Evolutionary conservation across 2,329 filamentous ascomycete species (phyloP).

Genomic region (Clarireedia monteithiana): DNA sequence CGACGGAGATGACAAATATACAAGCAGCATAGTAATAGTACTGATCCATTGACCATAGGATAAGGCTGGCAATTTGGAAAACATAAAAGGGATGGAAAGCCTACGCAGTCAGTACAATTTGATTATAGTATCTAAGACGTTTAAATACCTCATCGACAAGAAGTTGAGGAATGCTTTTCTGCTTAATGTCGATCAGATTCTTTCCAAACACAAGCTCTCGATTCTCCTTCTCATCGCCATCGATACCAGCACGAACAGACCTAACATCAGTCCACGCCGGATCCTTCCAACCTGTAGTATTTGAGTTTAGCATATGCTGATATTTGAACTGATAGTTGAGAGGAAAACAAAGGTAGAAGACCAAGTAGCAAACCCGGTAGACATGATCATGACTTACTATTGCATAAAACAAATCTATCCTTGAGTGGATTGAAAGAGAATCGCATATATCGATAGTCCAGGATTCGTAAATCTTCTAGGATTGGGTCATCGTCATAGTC

Average conservation of each 20-base stretch:
- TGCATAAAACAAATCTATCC: slow-evolving; percentile 81
- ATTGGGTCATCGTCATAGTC: slow-evolving; percentile 74
- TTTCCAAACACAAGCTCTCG: slow-evolving; percentile 81
- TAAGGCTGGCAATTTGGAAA: slow-evolving; percentile 89
- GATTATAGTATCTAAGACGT: background rate
- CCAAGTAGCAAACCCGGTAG: no score
- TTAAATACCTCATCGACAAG: slow-evolving; percentile 71
- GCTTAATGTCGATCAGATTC: slow-evolving; percentile 87
- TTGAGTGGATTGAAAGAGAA: slow-evolving; percentile 85
- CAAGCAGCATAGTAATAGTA: slow-evolving; percentile 97
- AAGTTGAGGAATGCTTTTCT: slow-evolving; percentile 76
- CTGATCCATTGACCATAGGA: slow-evolving; percentile 90
- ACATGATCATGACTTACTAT: slow-evolving; percentile 37
- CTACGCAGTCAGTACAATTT: slow-evolving; percentile 48
- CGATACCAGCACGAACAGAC: slow-evolving; percentile 68
- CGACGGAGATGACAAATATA: slow-evolving; percentile 90
- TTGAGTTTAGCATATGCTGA: background rate
- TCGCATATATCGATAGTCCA: slow-evolving; percentile 91
- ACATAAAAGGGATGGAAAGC: slow-evolving; percentile 97
- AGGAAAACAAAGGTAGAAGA: no score
- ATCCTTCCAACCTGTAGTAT: slow-evolving; percentile 65
- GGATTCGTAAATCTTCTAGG: slow-evolving; percentile 62
- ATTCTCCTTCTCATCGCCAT: slow-evolving; percentile 78
- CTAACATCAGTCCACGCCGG: slow-evolving; percentile 77
- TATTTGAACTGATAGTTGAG: background rate